Evolutionary conservation across 768 basidiomycete genomes (phyloP), one percentile per base, ranked within the genome.

Genomic region (Leccinum subgranulosum): DNA sequence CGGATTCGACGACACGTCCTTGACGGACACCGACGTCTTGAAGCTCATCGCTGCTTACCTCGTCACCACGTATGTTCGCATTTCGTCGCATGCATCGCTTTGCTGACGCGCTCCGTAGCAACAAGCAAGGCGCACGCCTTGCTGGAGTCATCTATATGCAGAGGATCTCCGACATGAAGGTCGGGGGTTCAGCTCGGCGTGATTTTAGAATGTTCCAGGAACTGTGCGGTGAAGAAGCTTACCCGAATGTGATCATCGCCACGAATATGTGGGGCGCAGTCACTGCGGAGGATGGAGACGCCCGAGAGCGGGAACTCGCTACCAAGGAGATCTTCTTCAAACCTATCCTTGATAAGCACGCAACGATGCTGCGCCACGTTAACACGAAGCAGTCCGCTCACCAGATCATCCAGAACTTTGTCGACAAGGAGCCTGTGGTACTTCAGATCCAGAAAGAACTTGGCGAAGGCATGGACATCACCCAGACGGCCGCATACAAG

Each of bases 361-460:
- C 81, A 12, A 65, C 63, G 46, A 62, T 83, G 17, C 55, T 73
- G 19, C 79, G 82, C 10, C 79, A 83, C 62, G 59, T 73, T 47
- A 71, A 76, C 55, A 77, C 76, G 7, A 57, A 68, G 4, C 69
- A 72, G 25, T 82, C 82, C 2, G 80, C 80, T 19, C 76, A 76
- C 33, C 65, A 53, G 2, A 81, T 86, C 59, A 60, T 86, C 0
- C 73, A 74, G 9, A 63, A 68, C 7, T 66, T 86, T 25, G 57
- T 82, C 11, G 62, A 68, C 45, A 78, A 76, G 33, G 64, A 68
- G 4, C 77, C 83, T 0, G 59, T 75, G 3, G 70, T 77, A 0
- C 73, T 86, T 8, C 78, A 75, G 28, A 84, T 86, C 39, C 85
- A 85, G 63, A 67, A 73, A 8, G 84, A 87, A 59, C 71, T 85